Conservation (phyloP, 2,329 filamentous ascomycete species). For the Zasmidium angulare region DNA sequence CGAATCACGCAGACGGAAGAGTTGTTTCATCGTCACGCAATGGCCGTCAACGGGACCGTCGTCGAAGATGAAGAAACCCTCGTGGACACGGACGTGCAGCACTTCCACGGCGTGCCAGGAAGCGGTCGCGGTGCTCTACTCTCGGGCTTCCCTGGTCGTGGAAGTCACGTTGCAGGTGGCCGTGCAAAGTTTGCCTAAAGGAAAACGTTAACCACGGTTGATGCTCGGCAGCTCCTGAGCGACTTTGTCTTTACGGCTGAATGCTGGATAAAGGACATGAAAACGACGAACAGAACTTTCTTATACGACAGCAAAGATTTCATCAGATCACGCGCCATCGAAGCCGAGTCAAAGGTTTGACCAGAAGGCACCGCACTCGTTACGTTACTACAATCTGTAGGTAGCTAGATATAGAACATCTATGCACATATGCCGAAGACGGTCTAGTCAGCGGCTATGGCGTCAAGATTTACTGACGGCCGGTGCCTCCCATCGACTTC, state of each 20-base stretch:
- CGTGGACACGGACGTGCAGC: constrained; percentile 14
- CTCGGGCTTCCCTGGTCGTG: constrained; percentile 23
- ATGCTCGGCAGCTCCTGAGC: neutral
- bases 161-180: constrained; percentile 5
- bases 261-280: too few species aligned
- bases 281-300: neutral
- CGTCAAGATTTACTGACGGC: neutral
- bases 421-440: neutral
- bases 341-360: neutral
- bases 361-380: neutral
- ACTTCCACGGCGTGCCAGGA: constrained; percentile 5
- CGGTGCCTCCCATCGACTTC: neutral
- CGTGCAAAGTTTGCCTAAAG: constrained; percentile 7
- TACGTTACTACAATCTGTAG: neutral
- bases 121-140: constrained; percentile 11
- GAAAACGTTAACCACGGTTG: constrained; percentile 12
- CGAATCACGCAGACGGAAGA: constrained; percentile 32
- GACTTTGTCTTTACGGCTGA: neutral
- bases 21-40: constrained; percentile 60
- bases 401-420: neutral
- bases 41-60: constrained; percentile 56
- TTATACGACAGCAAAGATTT: neutral
- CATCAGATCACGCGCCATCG: neutral
- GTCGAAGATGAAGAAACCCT: constrained; percentile 48
- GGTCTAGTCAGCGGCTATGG: neutral